Base-by-base conservation (phyloP, 179 eudicot genomes). In the Carnegiea gigantea region DNA sequence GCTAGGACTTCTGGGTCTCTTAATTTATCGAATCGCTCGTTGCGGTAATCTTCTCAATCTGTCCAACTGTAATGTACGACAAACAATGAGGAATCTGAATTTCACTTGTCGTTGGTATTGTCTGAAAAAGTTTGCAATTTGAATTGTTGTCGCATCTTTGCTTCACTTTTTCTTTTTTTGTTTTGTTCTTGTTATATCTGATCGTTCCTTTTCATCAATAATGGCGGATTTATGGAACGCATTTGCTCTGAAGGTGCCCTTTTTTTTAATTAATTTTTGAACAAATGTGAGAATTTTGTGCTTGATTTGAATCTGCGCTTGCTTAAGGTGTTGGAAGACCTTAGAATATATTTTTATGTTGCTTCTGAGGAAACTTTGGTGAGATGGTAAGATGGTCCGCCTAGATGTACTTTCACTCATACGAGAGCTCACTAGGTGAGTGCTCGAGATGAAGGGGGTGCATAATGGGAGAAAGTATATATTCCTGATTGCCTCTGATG, bases 1-100 rank as follows among this genome's bases (percentile, higher is more conserved):
- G 99, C 98, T 11, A 89, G 97, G 68, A 67, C 92, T 57, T 91
- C 95, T 80, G 99, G 99, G 59, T 92, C 99, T 64, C 98, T 95
- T 82, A 95, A 95, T 79, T 88, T 95, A 40, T 95, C 99, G 20
- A 92, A 95, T 83, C 97, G 99, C 53, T 89, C 95, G 46, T 92
- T 95, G 88, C 90, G 89, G 99, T 89, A 24, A 5, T 20, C 14
- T 36, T 20, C n/a, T 36, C 18, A 70, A 30, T 33, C 14, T 15
- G 33, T 70, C 73, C n/a, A 6, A 70, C 44, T 70, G 2, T 17
- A 26, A 24, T 65, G 15, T 6, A 26, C 3, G 36, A 7, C 36
- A 62, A 28, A 28, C 18, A 11, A 28, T 67, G 38, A 4, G 44
- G 72, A 67, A 1, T 2, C 4, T 67, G 23, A 8, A 76, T 76